Evolutionary conservation across 192 early-diverging fungal species (phyloP).

Genomic region (Gonapodya prolifera): DNA sequence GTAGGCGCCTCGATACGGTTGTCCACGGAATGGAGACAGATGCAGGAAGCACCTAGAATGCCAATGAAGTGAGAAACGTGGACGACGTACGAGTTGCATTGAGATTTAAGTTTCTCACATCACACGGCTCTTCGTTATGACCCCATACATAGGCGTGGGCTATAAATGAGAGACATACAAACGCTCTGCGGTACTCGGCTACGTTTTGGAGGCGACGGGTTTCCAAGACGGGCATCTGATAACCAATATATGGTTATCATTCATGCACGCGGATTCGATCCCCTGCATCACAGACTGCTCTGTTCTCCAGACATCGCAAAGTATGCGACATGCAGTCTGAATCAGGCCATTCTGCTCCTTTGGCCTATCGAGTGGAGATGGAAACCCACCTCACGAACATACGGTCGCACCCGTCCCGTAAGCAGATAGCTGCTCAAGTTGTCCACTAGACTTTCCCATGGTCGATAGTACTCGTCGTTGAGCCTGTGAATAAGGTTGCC

Average conservation of each 20-base stretch:
- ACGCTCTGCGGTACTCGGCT: slow-evolving; percentile 76
- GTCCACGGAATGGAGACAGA: neutral
- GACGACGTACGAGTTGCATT: neutral
- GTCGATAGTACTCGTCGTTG: slow-evolving; percentile 62
- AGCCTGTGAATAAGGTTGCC: slow-evolving; percentile 60
- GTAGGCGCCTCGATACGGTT: neutral
- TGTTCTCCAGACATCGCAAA: too few relatives aligned
- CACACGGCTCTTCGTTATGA: slow-evolving; percentile 56
- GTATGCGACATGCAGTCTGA: too few relatives aligned
- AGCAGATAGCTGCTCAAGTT: slow-evolving; percentile 62
- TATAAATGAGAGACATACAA: slow-evolving; percentile 71
- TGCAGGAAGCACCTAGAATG: neutral
- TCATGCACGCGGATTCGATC: too few relatives aligned
- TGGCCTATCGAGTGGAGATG: too few relatives aligned
- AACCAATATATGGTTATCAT: too few relatives aligned
- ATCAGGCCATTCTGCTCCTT: too few relatives aligned
- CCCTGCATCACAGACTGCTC: too few relatives aligned
- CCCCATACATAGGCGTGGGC: slow-evolving; percentile 90
- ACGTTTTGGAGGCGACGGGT: slow-evolving; percentile 37
- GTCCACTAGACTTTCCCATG: slow-evolving; percentile 77
- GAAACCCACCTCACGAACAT: slow-evolving; percentile 47
- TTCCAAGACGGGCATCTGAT: slow-evolving; percentile 66
- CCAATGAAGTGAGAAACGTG: neutral
- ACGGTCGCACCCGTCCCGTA: slow-evolving; percentile 48
- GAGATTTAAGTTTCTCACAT: too few relatives aligned